A percentile compares a stretch with the other conserved stretches of the same genome.
These are phyloP conservation scores for Hygrophoropsis aurantiaca DNA, from an alignment of 768 basidiomycete genomes.

Conservation along the genomic window DNA sequence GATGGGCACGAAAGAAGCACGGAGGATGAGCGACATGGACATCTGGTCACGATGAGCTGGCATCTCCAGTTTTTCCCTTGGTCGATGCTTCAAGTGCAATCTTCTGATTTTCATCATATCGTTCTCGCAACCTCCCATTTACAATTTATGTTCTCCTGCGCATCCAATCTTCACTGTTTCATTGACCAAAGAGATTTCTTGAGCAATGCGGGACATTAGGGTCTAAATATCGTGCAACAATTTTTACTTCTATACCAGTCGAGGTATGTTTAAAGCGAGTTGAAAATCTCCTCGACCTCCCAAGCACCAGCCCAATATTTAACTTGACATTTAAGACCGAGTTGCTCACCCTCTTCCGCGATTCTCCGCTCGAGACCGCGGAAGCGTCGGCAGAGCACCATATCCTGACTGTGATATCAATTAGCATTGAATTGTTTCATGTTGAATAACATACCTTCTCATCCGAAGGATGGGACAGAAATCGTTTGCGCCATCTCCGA, in stretches of 20 bases:
- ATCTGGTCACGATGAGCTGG: slow-evolving; percentile 67
- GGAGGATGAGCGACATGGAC: slow-evolving; percentile 68
- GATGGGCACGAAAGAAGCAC: slow-evolving; percentile 50
- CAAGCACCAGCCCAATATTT: slow-evolving; percentile 92
- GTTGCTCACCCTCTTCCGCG: slow-evolving; percentile 58
- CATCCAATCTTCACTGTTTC: neutral
- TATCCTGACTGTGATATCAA: slow-evolving; percentile 66
- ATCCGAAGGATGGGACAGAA: slow-evolving; percentile 90
- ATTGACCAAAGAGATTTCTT: slow-evolving; percentile 1
- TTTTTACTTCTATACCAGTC: no score
- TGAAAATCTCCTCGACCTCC: slow-evolving; percentile 90
- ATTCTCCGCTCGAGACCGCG: slow-evolving; percentile 83
- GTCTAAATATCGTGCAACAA: neutral
- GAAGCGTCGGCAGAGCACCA: slow-evolving; percentile 74
- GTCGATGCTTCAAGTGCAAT: slow-evolving; percentile 1
- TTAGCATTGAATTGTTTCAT: slow-evolving; percentile 1
- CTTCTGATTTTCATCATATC: neutral
- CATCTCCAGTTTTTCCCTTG: slow-evolving; percentile 6
- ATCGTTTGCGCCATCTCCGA: slow-evolving; percentile 95
- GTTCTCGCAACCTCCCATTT: neutral
- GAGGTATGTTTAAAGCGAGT: slow-evolving; percentile 25
- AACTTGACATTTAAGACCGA: slow-evolving; percentile 70
- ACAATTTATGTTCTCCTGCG: neutral
- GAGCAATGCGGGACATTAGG: neutral
- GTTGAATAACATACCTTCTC: slow-evolving; percentile 50